Conservation (phyloP, 2,329 filamentous ascomycete species). For the Fusarium devonianum region DNA sequence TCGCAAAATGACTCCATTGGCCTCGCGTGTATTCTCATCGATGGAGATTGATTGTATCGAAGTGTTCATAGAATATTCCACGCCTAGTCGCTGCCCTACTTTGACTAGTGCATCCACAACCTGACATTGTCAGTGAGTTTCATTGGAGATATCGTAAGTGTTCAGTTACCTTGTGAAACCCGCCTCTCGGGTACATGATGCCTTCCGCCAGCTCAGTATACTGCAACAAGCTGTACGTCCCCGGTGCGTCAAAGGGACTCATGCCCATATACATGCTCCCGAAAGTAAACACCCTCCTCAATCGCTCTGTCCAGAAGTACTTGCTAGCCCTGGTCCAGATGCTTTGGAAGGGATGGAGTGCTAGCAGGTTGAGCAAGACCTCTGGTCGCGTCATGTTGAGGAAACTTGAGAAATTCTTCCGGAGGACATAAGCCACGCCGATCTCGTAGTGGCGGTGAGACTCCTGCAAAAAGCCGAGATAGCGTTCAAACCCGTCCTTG, state of each 20-base stretch:
- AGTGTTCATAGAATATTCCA: slow-evolving; percentile 67
- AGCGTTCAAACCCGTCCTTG: slow-evolving; percentile 73
- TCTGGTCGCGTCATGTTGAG: slow-evolving; percentile 63
- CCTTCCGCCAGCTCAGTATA: slow-evolving; percentile 78
- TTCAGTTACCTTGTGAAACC: slow-evolving; percentile 65
- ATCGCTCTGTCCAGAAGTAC: slow-evolving; percentile 74
- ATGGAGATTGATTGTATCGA: slow-evolving; percentile 60
- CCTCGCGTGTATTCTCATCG: slow-evolving; percentile 55
- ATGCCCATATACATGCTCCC: slow-evolving; percentile 86
- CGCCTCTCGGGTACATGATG: slow-evolving; percentile 77
- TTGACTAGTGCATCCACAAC: slow-evolving; percentile 69
- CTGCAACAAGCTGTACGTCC: slow-evolving; percentile 76
- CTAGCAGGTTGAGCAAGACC: slow-evolving; percentile 66
- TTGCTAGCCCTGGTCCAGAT: slow-evolving; percentile 70
- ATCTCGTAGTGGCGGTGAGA: slow-evolving; percentile 75
- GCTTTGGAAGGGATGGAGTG: slow-evolving; percentile 73
- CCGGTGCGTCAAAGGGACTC: slow-evolving; percentile 78
- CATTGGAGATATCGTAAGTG: accelerated
- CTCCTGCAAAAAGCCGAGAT: slow-evolving; percentile 71
- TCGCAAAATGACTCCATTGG: slow-evolving; percentile 65
- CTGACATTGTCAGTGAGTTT: slow-evolving; percentile 5
- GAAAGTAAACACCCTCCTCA: slow-evolving; percentile 77
- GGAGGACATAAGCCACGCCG: slow-evolving; percentile 69
- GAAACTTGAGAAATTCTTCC: slow-evolving; percentile 70
- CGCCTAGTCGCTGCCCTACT: slow-evolving; percentile 68